These are phyloP conservation scores for Plasmodium malariae DNA, from an alignment of 169 alveolate species.

Conservation along the genomic window DNA sequence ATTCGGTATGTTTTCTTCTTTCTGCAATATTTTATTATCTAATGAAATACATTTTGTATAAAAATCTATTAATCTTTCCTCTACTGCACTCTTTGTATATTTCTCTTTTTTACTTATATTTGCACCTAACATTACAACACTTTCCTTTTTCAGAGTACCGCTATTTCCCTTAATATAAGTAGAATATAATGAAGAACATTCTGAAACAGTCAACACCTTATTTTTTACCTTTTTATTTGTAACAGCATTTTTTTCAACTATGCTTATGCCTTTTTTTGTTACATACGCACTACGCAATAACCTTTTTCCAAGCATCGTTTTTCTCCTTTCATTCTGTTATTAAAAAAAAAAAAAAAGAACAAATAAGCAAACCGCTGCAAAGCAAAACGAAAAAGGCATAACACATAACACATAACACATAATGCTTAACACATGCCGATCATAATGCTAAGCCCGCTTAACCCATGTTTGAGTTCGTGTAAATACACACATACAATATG, in stretches of 20 bases:
- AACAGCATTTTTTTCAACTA: neutral
- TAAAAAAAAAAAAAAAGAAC: slow-evolving; percentile 4
- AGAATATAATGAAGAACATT: too few relatives aligned
- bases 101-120: neutral
- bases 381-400: too few relatives aligned
- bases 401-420: neutral
- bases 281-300: slow-evolving; percentile 2
- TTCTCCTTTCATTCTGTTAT: slow-evolving; percentile 28
- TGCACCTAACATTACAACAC: neutral
- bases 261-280: neutral
- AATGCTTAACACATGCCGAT: neutral
- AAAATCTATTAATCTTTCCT: slow-evolving; percentile 4
- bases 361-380: too few relatives aligned
- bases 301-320: slow-evolving; percentile 45
- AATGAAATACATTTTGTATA: slow-evolving; percentile 3
- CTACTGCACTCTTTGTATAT: neutral
- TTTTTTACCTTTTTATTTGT: too few relatives aligned
- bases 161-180: too few relatives aligned
- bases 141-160: neutral
- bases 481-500: too few relatives aligned
- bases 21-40: neutral
- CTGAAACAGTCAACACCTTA: too few relatives aligned
- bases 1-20: neutral
- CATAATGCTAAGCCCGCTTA: too few relatives aligned
- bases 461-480: too few relatives aligned